Evolutionary conservation across 805 yeast genomes (phyloP), one percentile per base, ranked within the genome.

Genomic region (Cephaloascus fragrans): DNA sequence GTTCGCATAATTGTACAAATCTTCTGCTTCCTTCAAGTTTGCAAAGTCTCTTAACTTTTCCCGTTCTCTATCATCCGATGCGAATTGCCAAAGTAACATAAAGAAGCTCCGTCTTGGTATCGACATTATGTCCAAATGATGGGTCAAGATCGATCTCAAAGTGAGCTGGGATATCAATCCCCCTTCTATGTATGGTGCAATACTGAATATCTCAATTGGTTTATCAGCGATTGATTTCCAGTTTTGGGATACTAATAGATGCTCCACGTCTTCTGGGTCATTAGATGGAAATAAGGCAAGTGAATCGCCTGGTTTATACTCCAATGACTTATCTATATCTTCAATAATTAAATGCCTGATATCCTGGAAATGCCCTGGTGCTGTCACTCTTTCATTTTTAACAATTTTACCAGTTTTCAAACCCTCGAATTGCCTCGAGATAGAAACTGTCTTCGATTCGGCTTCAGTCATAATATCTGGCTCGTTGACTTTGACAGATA

Each of bases 91-190:
- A 3, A 78, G 68, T 17, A 73, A 58, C 53, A 73, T 70, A 56
- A 93, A 93, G 49, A 93, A 90, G 18, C 88, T 75, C 32, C 95
- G 67, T 40, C 87, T 70, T 1, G 98, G 98, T 15, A 90, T 78
- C 3, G 94, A 70, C 57, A 71, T 73, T 12, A 93, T 69, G 55
- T 93, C 97, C 39, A 89, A 61, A 56, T 90, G 95, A 56, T 85
- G 78, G 1, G 80, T 80, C 4, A 93, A 45, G 10, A 90, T 64
- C 3, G 80, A 70, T 41, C 96, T 59, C 31, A 93, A 61, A 0
- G 97, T 89, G 39, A 85, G 54, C 1, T 70, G 70, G 19, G 59
- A 57, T 1, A 83, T 74, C 16, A 77, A 52, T 0, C 87, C 90
- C 29, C 85, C 87, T 41, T 77, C 80, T 12, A 67, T 50, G 3